phyloP scores from a whole-genome alignment of 2,329 filamentous ascomycete species.

The Colletotrichum sp. region DNA sequence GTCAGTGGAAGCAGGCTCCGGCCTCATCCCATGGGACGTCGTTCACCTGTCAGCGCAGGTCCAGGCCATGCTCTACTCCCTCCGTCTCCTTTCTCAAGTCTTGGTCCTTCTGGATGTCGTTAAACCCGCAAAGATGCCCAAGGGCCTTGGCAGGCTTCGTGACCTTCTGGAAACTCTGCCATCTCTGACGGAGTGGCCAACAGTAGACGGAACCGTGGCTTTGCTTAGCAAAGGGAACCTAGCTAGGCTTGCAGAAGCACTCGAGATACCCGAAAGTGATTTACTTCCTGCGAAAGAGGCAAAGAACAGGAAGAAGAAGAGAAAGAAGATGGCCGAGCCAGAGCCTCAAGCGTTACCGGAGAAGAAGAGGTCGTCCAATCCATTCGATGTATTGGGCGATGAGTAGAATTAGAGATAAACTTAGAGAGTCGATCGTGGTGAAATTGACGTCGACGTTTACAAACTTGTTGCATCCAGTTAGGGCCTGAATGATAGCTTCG shows the following conservation, averaged over 20 bases:
- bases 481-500: neutral
- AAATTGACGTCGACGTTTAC: too few relatives aligned
- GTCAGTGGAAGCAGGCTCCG: slow-evolving; percentile 20
- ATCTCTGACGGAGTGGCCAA: slow-evolving; percentile 3
- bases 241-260: neutral
- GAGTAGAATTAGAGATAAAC: neutral
- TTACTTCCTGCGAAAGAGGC: slow-evolving; percentile 11
- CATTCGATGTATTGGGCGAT: neutral
- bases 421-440: neutral
- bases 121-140: neutral
- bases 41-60: slow-evolving; percentile 67
- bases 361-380: slow-evolving; percentile 15
- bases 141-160: neutral
- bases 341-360: neutral
- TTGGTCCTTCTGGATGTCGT: slow-evolving; percentile 36
- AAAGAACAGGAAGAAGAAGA: slow-evolving; percentile 10
- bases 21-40: slow-evolving; percentile 54
- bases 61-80: slow-evolving; percentile 65
- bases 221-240: neutral
- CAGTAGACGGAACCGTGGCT: neutral
- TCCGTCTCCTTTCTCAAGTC: slow-evolving; percentile 61
- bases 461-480: rapidly evolving
- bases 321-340: neutral
- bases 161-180: slow-evolving; percentile 2
- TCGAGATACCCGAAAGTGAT: neutral